Evolutionary conservation across 805 yeast genomes (phyloP), one percentile per base, ranked within the genome.

Genomic region (Candida argentea): DNA sequence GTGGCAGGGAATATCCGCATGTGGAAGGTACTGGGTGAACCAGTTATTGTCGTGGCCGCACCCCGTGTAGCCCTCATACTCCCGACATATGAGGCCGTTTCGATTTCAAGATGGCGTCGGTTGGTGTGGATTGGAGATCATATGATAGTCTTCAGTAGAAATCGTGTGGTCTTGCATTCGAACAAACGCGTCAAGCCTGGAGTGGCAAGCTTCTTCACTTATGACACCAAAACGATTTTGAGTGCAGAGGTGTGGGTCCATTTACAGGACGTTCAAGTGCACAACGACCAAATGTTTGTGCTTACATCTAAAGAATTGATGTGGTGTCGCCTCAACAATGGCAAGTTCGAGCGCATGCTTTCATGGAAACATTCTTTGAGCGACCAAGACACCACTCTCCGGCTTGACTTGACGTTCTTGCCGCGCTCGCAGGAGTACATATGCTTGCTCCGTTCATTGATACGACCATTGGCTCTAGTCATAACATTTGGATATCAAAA

Each of bases 311-410:
- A 66, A 32, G 87, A 81, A 40, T 28, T 86, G 5, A 65, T 73
- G 0, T 55, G 86, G 63, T 39, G 77, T 12, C 57, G 50, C 46
- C 11, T 50, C 53, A 8, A 33, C 1, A 43, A 37, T 6, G 48
- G 52, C 3, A n/a, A n/a, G n/a, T 43, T 71, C n/a, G 52, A 52
- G 17, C 61, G 80, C 32, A 34, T 70, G 2, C 42, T 84, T 1
- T 68, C 87, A 0, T 81, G 93, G 87, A 78, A 76, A 35, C 95
- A 85, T 48, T 69, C 55, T 34, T 49, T 80, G 14, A 64, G 66
- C 24, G 60, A 67, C 5, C n/a, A n/a, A n/a, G n/a, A n/a, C n/a
- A n/a, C n/a, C n/a, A n/a, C n/a, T n/a, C n/a, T n/a, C n/a, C n/a
- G n/a, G n/a, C n/a, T n/a, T n/a, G n/a, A n/a, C n/a, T n/a, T n/a